Evolutionary conservation across 2,329 filamentous ascomycete species (phyloP).

Genomic region (Calonectria hawksworthii): DNA sequence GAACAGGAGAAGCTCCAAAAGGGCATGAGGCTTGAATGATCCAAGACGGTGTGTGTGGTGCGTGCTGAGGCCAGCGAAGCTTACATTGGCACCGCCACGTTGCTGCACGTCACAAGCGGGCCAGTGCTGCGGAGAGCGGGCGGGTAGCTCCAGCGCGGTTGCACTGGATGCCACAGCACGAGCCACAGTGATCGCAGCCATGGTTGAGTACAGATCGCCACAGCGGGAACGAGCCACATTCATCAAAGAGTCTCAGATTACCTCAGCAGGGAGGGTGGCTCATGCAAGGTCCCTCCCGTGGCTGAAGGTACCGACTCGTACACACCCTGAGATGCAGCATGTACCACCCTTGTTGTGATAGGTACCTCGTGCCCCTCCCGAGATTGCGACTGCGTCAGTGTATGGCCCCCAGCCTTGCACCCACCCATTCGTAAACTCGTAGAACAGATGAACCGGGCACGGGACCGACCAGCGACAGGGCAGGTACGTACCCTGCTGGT

Average conservation of each 20-base stretch:
- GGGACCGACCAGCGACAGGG: not conserved
- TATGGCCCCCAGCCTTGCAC: constrained; percentile 16
- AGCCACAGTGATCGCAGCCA: constrained; percentile 7
- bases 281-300: not conserved
- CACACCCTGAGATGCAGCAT: not conserved
- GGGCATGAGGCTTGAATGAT: constrained; percentile 33
- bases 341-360: constrained; percentile 12
- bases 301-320: not conserved
- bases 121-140: constrained; percentile 12
- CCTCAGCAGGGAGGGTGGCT: constrained; percentile 16
- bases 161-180: constrained; percentile 8
- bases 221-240: not conserved
- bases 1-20: constrained; percentile 35
- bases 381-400: constrained; percentile 30
- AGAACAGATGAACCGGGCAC: constrained; percentile 24
- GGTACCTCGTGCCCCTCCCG: constrained; percentile 12
- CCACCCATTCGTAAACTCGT: constrained; percentile 11
- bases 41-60: constrained; percentile 22
- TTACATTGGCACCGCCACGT: constrained; percentile 45
- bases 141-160: not conserved
- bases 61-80: constrained; percentile 47
- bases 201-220: not conserved
- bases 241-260: constrained; percentile 3
- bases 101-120: constrained; percentile 24
- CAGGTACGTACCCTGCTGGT: constrained; percentile 20